These are phyloP conservation scores for Cornus kousa DNA, from an alignment of 148 eudicot genomes.

Conservation along the genomic window DNA sequence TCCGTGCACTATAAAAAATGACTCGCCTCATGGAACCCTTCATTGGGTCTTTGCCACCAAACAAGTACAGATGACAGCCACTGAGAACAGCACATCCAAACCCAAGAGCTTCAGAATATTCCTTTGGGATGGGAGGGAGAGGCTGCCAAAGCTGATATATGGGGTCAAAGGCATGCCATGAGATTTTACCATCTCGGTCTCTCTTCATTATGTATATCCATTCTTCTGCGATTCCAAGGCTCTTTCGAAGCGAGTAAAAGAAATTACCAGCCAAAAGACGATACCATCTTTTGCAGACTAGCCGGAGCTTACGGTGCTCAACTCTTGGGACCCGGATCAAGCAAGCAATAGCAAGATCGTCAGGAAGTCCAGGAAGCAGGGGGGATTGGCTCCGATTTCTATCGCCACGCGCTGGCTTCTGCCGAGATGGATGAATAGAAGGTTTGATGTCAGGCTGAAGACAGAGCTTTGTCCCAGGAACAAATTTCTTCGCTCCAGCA, in stretches of 20 bases:
- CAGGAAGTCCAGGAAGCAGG: conserved; percentile 86
- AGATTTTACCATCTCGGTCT: conserved; percentile 73
- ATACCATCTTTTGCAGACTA: conserved; percentile 91
- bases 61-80: conserved; percentile 84
- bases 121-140: conserved; percentile 89
- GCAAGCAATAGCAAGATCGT: conserved; percentile 94
- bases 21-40: conserved; percentile 98
- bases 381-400: conserved; percentile 67
- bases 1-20: conserved; percentile 80
- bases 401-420: conserved; percentile 68
- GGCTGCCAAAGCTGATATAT: conserved; percentile 75
- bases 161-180: conserved; percentile 94
- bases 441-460: conserved; percentile 71
- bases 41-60: conserved; percentile 89
- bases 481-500: conserved; percentile 74
- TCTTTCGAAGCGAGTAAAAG: conserved; percentile 76
- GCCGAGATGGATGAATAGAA: conserved; percentile 73
- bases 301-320: conserved; percentile 73
- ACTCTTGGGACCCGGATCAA: conserved; percentile 77
- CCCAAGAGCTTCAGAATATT: conserved; percentile 74
- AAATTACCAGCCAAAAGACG: conserved; percentile 78
- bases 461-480: conserved; percentile 80
- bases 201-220: conserved; percentile 86
- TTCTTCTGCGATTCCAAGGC: conserved; percentile 64
- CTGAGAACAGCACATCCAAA: conserved; percentile 92